These are phyloP conservation scores for Fusarium newnesense DNA, from an alignment of 2,329 filamentous ascomycete genomes.

Conservation along the genomic window DNA sequence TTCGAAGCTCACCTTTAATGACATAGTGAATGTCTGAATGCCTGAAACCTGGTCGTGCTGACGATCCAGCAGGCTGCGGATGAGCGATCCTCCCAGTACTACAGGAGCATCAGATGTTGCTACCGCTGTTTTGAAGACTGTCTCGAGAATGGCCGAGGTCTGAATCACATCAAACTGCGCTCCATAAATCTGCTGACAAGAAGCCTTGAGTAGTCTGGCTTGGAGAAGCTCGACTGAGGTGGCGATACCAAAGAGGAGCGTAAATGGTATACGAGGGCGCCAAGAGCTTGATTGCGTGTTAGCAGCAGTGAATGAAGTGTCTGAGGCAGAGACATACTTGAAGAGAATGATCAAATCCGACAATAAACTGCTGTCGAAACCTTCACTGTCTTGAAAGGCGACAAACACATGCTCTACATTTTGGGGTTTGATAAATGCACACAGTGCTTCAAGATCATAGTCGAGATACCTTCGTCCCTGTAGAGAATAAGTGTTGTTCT, in stretches of 20 bases:
- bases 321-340: slow-evolving; percentile 59
- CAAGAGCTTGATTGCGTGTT: slow-evolving; percentile 61
- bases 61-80: slow-evolving; percentile 72
- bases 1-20: slow-evolving; percentile 66
- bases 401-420: slow-evolving; percentile 71
- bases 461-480: slow-evolving; percentile 75
- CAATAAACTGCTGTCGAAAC: slow-evolving; percentile 78
- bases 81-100: slow-evolving; percentile 71
- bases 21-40: slow-evolving; percentile 76
- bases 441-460: slow-evolving; percentile 80
- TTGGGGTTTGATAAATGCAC: slow-evolving; percentile 66
- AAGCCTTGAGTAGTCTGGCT: slow-evolving; percentile 75
- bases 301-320: slow-evolving; percentile 32
- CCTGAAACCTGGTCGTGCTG: slow-evolving; percentile 83
- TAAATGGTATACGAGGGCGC: slow-evolving; percentile 80
- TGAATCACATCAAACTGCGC: slow-evolving; percentile 82
- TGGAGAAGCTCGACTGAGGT: slow-evolving; percentile 85
- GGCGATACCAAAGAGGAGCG: slow-evolving; percentile 81
- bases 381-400: slow-evolving; percentile 84
- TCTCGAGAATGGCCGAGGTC: slow-evolving; percentile 76
- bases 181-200: slow-evolving; percentile 74
- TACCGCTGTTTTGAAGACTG: slow-evolving; percentile 74
- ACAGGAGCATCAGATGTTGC: slow-evolving; percentile 66
- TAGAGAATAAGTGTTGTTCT: slow-evolving; percentile 23
- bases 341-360: slow-evolving; percentile 77